Evolutionary conservation across 345 rosid species (phyloP).

Genomic region (Eucalyptus erythrocorys): DNA sequence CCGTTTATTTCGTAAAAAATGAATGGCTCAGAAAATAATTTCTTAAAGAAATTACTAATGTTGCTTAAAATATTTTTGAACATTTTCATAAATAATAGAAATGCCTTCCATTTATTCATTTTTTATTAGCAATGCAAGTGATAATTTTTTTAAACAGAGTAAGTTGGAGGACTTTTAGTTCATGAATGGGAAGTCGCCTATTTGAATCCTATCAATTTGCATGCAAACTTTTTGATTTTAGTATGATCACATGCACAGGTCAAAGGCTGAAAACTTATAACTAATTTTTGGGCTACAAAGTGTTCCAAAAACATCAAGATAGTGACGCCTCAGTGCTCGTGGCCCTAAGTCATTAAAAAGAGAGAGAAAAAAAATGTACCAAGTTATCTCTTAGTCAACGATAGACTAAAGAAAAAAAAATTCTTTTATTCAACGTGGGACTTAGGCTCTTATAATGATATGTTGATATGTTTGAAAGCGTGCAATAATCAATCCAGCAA

Average conservation of each 20-base stretch:
- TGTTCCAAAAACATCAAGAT: background rate
- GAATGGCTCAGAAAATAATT: background rate
- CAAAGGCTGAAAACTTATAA: background rate
- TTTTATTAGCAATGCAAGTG: background rate
- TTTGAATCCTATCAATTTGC: background rate
- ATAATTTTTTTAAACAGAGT: background rate
- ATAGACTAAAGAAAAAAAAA: too few species aligned
- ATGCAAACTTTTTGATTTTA: background rate
- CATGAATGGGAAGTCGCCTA: background rate
- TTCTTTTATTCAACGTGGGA: too few species aligned
- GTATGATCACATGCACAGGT: fast-evolving
- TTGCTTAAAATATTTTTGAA: background rate
- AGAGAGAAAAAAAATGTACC: background rate
- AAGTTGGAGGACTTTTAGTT: background rate
- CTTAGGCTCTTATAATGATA: background rate
- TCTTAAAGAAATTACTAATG: fast-evolving
- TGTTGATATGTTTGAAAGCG: background rate
- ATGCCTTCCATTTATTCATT: background rate
- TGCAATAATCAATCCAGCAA: too few species aligned
- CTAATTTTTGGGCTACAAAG: background rate
- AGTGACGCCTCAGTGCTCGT: background rate
- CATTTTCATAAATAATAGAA: background rate
- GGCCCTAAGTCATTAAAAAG: background rate
- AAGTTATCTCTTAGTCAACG: too few species aligned
- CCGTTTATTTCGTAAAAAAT: fast-evolving